A percentile compares a stretch with the other conserved stretches of the same genome.
phyloP scores from a whole-genome alignment of 441 rosid genomes.

The Syzygium malaccense region DNA sequence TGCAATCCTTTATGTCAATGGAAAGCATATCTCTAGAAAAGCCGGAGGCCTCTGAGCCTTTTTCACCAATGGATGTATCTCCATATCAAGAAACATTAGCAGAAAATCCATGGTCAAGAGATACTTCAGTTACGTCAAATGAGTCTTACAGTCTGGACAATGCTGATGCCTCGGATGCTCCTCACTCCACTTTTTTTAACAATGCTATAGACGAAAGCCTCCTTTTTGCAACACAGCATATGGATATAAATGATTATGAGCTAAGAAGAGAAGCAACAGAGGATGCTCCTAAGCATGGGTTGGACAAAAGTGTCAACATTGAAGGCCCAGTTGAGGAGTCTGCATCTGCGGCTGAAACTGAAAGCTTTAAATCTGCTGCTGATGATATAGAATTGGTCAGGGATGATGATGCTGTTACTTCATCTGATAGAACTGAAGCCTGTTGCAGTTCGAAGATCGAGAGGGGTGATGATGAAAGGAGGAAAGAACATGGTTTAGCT shows the following conservation, averaged over 20 bases:
- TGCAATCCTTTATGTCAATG: slow-evolving; percentile 42
- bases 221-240: slow-evolving; percentile 44
- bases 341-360: slow-evolving; percentile 68
- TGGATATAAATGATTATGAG: slow-evolving; percentile 47
- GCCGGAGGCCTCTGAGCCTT: slow-evolving; percentile 50
- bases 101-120: slow-evolving; percentile 33
- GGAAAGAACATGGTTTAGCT: slow-evolving; percentile 18
- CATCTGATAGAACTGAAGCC: slow-evolving; percentile 56
- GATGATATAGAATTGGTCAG: slow-evolving; percentile 59
- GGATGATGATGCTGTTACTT: slow-evolving; percentile 32
- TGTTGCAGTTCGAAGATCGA: slow-evolving; percentile 37
- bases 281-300: slow-evolving; percentile 24
- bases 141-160: slow-evolving; percentile 29
- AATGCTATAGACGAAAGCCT: slow-evolving; percentile 52
- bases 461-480: slow-evolving; percentile 39
- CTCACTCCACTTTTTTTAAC: slow-evolving; percentile 23
- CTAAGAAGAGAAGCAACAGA: slow-evolving; percentile 18
- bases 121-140: slow-evolving; percentile 50
- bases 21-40: slow-evolving; percentile 30
- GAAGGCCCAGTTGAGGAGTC: slow-evolving; percentile 43
- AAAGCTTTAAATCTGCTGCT: slow-evolving; percentile 75
- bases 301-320: slow-evolving; percentile 20
- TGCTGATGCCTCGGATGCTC: slow-evolving; percentile 22
- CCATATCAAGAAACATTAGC: slow-evolving; percentile 50
- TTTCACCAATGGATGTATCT: slow-evolving; percentile 87